Evolutionary conservation across 345 rosid species (phyloP).

Genomic region (Brassica incana): DNA sequence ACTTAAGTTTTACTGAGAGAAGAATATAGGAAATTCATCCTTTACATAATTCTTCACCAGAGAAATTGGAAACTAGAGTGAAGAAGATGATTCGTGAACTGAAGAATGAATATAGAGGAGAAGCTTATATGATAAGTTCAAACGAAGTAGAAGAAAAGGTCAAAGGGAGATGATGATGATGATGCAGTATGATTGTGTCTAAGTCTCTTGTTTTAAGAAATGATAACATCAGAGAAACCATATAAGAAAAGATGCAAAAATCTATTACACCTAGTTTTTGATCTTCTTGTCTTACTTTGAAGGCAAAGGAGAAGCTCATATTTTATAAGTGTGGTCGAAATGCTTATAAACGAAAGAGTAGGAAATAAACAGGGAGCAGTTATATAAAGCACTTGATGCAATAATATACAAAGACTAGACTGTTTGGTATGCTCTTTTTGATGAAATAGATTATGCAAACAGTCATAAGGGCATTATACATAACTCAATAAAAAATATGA

Average conservation of each 20-base stretch:
- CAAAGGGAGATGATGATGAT: neutral
- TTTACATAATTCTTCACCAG: neutral
- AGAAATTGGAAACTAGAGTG: neutral
- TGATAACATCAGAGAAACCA: no score
- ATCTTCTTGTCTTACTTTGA: neutral
- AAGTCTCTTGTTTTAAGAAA: no score
- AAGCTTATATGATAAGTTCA: neutral
- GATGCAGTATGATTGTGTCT: no score
- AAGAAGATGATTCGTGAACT: neutral
- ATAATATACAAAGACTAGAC: neutral
- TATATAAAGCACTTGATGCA: neutral
- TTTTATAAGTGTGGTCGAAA: neutral
- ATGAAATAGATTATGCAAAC: neutral
- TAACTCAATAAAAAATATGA: neutral
- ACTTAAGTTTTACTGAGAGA: neutral
- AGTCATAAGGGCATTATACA: neutral
- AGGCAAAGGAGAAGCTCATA: neutral
- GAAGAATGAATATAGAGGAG: neutral
- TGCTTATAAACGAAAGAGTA: neutral
- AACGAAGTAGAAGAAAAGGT: neutral
- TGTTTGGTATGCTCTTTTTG: neutral
- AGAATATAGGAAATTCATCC: neutral
- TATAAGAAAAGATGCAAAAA: no score
- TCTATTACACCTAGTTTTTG: neutral
- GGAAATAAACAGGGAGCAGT: neutral